Evolutionary conservation across 2,329 filamentous ascomycete species (phyloP), one percentile per base, ranked within the genome.

Genomic region (Dothistroma pini): DNA sequence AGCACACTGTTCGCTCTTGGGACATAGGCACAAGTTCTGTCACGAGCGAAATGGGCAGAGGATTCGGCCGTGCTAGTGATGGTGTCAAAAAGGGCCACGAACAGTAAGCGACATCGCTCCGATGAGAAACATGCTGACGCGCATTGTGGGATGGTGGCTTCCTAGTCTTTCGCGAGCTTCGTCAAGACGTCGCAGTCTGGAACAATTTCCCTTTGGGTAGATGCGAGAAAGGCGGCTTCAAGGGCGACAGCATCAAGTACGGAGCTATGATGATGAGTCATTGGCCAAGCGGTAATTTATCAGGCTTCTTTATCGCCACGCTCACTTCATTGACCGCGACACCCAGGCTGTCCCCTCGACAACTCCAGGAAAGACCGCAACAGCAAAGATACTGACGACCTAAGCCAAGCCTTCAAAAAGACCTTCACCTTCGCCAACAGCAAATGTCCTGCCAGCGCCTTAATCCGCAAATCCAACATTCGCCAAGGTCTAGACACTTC

Each of bases 381-480:
- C 8, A 5, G n/a, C 48, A 53, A 31, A 4, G 49, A 51, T 19
- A 32, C 59, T 8, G 64, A 64, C 57, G n/a, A 34, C 14, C 19
- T 29, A 14, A 21, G 19, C 19, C 47, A 21, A 21, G 47, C 47
- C 47, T 49, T 49, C 47, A 49, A 25, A 11, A 58, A 54, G 32
- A 48, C 54, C 49, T 75, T 79, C 63, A 68, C 76, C n/a, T 80
- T 80, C 65, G 66, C 73, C 21, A 79, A 74, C 59, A 74, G 76
- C 56, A 68, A 72, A 1, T 81, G 79, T 63, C 79, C 79, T 1
- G 78, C 79, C 53, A 77, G 77, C 0, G 77, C 79, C 2, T 79
- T 81, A 56, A 75, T 76, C 29, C 79, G 79, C 51, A 81, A 81
- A 70, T 79, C 74, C 44, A 77, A 78, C 48, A 79, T 79, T 0